phyloP scores from a whole-genome alignment of 345 rosid genomes.

The Corchorus capsularis region DNA sequence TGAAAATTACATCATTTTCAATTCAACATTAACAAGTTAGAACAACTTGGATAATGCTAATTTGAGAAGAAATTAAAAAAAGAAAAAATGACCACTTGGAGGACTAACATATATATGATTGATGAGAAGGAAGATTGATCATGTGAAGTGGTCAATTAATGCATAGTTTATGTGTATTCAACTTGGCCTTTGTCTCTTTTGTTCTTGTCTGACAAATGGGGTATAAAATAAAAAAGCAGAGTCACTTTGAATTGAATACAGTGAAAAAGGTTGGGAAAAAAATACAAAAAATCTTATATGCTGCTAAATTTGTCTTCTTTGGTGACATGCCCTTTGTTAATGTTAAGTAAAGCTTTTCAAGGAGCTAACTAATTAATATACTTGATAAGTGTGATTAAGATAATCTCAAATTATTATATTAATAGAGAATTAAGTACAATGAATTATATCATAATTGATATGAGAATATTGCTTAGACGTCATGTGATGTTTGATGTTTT shows the following conservation, averaged over 20 bases:
- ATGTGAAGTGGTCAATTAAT: background rate
- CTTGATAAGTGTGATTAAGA: background rate
- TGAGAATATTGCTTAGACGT: background rate
- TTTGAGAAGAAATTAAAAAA: background rate
- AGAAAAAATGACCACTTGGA: no score
- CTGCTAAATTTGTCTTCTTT: background rate
- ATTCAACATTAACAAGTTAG: background rate
- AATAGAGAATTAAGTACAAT: background rate
- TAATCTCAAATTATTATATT: background rate
- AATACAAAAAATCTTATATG: background rate
- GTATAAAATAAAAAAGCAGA: background rate
- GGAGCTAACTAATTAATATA: background rate
- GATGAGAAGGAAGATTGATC: background rate
- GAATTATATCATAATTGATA: background rate
- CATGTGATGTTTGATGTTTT: constrained; percentile 11
- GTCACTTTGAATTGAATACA: background rate
- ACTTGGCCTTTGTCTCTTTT: background rate
- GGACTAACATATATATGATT: background rate
- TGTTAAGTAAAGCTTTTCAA: background rate
- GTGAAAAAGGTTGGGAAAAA: background rate
- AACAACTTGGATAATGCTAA: background rate
- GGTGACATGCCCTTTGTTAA: background rate
- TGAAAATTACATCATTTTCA: background rate
- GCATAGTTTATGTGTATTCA: background rate
- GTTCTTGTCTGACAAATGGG: background rate